Base-by-base conservation (phyloP, 1,139 yeast genomes). In the Pichia sp. region DNA sequence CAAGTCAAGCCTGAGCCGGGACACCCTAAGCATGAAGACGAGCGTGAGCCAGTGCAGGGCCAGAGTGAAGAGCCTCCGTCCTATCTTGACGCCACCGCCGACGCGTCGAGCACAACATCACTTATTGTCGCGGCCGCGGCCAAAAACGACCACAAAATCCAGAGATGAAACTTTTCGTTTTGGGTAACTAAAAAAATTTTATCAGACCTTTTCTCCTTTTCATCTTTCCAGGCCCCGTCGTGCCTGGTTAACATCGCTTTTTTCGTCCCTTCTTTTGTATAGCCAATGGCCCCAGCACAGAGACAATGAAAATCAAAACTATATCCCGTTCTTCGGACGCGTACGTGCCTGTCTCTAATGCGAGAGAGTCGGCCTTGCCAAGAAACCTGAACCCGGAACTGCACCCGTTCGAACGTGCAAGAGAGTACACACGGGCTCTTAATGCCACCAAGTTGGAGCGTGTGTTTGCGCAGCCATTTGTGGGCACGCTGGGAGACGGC, bases 401-500 rank as follows among this genome's bases (percentile, higher is more conserved):
- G 52, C 99, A 95, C 72, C 99, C 98, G 0, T 93, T 93, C 67
- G 98, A 95, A 72, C 78, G 98, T 62, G 97, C 98, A 4, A 78
- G 99, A 68, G 99, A 95, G 71, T 95, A 95, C 67, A 89, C 97
- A 16, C 81, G 92, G 62, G 99, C 99, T 1, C 73, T 95, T 54
- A 92, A 90, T 57, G 98, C 99, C 30, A 92, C 98, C 16, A 95
- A 95, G 70, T 72, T 95, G 73, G 98, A 92, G 67, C 78, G 97
- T 62, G 87, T 93, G 89, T 93, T 95, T 79, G 99, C 99, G 0
- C 92, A 92, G 67, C 99, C 99, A 5, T 93, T 95, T 70, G 78
- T 95, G 19, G 97, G 97, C 1, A 98, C 95, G 68, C 74, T 95
- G 41, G 99, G 99, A 2, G 81, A 84, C 62, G 99, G 99, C 11